A percentile compares a stretch with the other conserved stretches of the same genome.
Evolutionary conservation across 78 protist species (phyloP).

Genomic region (Protostelium mycophagum): DNA sequence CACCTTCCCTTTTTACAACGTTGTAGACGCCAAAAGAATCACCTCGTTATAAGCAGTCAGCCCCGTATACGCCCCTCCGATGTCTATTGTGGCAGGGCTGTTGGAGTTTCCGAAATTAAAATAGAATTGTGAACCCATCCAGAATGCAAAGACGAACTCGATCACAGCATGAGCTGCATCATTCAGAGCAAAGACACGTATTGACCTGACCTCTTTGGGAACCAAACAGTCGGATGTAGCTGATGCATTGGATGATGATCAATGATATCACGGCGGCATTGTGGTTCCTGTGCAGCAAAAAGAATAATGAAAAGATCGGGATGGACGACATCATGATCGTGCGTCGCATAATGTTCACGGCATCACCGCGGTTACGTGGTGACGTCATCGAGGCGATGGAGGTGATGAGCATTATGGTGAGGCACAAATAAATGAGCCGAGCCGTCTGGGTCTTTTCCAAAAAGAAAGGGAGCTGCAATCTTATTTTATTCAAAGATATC

Average conservation of each 20-base stretch:
- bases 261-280: background rate
- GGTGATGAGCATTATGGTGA: background rate
- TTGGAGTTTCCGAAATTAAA: slow-evolving; percentile 71
- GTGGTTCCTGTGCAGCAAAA: background rate
- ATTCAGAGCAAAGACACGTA: no score
- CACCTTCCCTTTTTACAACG: background rate
- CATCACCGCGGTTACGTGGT: no score
- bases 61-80: slow-evolving; percentile 73
- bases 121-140: slow-evolving; percentile 64
- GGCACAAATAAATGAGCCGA: background rate
- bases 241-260: background rate
- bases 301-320: background rate
- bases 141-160: background rate
- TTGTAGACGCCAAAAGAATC: background rate
- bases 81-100: slow-evolving; percentile 59
- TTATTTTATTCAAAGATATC: background rate
- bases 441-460: background rate
- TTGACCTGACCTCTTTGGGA: no score
- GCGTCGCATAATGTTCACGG: background rate
- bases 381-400: background rate
- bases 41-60: slow-evolving; percentile 30
- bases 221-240: background rate
- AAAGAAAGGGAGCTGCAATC: background rate
- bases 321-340: background rate
- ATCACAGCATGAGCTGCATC: no score